Evolutionary conservation across 371 early-diverging fungal species (phyloP).

Genomic region (Coemansia sp.): DNA sequence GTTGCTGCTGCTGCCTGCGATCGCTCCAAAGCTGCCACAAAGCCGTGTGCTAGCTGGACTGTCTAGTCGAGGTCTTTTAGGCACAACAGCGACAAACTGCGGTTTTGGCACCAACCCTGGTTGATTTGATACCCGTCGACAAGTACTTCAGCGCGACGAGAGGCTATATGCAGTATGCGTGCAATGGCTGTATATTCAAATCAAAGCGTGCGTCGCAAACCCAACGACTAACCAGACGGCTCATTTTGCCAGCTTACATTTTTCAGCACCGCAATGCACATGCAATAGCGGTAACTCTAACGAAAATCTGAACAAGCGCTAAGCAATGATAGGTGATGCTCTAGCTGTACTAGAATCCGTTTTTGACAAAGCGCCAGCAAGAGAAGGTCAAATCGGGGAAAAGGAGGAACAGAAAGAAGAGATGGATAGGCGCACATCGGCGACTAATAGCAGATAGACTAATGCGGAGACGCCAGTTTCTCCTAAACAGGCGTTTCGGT

Average conservation of each 20-base stretch:
- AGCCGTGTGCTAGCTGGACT: no score
- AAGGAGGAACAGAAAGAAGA: conserved; percentile 8
- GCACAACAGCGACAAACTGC: not conserved
- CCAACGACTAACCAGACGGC: no score
- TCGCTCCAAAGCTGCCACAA: no score
- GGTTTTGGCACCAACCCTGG: conserved; percentile 3
- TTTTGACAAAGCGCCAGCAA: not conserved
- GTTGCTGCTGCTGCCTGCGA: no score
- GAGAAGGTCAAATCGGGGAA: not conserved
- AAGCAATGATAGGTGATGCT: not conserved
- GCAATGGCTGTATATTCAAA: no score
- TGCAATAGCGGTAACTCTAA: not conserved
- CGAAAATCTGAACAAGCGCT: not conserved
- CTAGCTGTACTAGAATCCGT: not conserved
- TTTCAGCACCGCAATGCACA: not conserved
- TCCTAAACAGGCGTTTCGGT: conserved; percentile 9
- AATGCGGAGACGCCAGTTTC: not conserved
- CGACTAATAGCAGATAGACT: conserved; percentile 1
- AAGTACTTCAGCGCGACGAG: not conserved
- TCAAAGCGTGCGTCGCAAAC: no score
- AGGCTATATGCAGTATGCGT: no score
- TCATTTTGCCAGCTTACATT: not conserved
- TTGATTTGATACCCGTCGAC: not conserved
- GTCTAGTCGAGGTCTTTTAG: not conserved
- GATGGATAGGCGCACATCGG: not conserved